phyloP scores from a whole-genome alignment of 1,284 basidiomycete genomes.

The Kwoniella shivajii region DNA sequence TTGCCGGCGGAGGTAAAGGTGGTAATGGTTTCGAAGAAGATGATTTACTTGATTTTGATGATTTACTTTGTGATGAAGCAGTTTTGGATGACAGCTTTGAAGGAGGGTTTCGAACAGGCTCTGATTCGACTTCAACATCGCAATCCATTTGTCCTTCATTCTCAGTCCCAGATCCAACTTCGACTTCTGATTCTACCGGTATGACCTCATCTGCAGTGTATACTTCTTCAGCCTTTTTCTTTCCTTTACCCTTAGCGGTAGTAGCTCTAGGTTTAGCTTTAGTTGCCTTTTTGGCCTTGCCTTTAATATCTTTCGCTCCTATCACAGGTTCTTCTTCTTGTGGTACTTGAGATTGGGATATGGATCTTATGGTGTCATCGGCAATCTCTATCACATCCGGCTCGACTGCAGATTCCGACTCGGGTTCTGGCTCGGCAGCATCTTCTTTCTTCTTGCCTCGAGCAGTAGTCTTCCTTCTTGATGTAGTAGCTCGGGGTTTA shows the following conservation, averaged over 20 bases:
- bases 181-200: conserved; percentile 1
- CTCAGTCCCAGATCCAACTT: conserved; percentile 12
- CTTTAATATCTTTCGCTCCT: conserved; percentile 10
- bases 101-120: conserved; percentile 1
- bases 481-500: conserved; percentile 18
- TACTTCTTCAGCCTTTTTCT: conserved; percentile 19
- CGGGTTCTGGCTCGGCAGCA: conserved; percentile 8
- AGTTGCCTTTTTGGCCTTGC: conserved; percentile 7
- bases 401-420: conserved; percentile 14
- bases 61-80: conserved; percentile 10
- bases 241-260: conserved; percentile 11
- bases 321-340: conserved; percentile 18
- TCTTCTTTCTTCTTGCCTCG: conserved; percentile 23
- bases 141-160: conserved; percentile 1
- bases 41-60: conserved; percentile 5
- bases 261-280: conserved; percentile 8
- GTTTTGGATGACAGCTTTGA: not conserved
- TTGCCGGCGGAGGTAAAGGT: conserved; percentile 9
- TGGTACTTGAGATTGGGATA: not conserved
- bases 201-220: conserved; percentile 1
- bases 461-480: conserved; percentile 11
- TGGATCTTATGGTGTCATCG: conserved; percentile 8
- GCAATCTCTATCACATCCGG: conserved; percentile 7
- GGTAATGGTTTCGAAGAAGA: conserved; percentile 15
- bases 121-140: conserved; percentile 3